Evolutionary conservation across 768 basidiomycete genomes (phyloP), one percentile per base, ranked within the genome.

Genomic region (Chiua virens): DNA sequence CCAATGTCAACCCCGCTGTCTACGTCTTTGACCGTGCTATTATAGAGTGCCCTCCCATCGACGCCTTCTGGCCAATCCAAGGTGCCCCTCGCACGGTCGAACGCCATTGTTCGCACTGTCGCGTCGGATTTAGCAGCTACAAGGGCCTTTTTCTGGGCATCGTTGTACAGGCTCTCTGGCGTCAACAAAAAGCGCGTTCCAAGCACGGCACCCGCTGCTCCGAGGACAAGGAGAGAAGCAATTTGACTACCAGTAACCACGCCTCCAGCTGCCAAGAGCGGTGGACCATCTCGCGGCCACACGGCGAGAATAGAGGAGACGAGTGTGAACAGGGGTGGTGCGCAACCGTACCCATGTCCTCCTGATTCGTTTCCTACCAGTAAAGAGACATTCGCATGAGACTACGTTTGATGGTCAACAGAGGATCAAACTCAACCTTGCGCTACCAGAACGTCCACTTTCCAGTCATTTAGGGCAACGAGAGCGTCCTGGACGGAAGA

Each of bases 151-250:
- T 82, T 81, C 58, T 87, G 83, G 1, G 60, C 59, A 38, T 76
- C 73, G 23, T 73, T 73, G 67, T 85, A 87, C 11, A 78, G 66
- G 55, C 83, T 72, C 70, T 91, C 88, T 4, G 78, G 75, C 1
- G 87, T 80, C 52, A 86, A 72, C 42, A 88, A 68, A 61, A 92
- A 89, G 8, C 88, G 85, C 0, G 91, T 92, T 46, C 91, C 91
- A 20, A 85, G 61, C 27, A 85, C 85, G 10, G 71, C 83, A 4
- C 86, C 91, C 21, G 82, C 72, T 3, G 82, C 86, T 14, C 89
- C 89, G 30, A 87, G 75, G 6, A 78, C 67, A 48, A 94, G 78
- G 39, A 85, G 63, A 5, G 83, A 73, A 30, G 87, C 85, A 42
- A 89, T 62, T 49, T 91, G 86, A 0, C 73, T 63, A 17, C 89